Evolutionary conservation across 768 basidiomycete species (phyloP), one percentile per base, ranked within the genome.

Genomic region (Tricholomella constricta): DNA sequence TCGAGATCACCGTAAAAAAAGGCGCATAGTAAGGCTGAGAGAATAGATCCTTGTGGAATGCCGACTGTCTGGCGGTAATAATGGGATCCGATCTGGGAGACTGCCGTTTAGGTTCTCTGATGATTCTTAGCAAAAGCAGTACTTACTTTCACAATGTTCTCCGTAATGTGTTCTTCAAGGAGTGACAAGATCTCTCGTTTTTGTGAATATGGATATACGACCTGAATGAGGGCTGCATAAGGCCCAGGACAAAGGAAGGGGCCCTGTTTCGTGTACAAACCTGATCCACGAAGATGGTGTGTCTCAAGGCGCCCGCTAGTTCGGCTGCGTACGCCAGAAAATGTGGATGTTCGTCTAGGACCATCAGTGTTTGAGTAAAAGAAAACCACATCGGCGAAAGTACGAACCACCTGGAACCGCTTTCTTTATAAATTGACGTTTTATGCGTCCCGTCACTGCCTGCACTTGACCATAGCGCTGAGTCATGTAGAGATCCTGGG

Each of bases 1-100:
- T 98, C 97, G 54, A 99, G 76, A 63, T 96, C 88, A 6, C 93
- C 95, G 59, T 98, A 99, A 67, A 92, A 97, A 69, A 95, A 91
- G 1, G 90, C 89, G 66, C 97, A 99, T 1, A 99, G 72, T n/a
- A 98, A 65, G 0, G 89, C 81, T 6, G 94, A 97, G n/a, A 98
- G 72, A n/a, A 94, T 84, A 2, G 95, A 98, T 19, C 97, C 97
- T 69, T 99, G 97, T 1, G 97, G 96, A 20, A 99, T 99, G 2
- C 97, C 97, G 25, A 91, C 82, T n/a, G 80, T 82, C 68, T 99
- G 97, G 11, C 88, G 84, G 65, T 88, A 96, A 63, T 88, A 92
- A 36, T 80, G 70, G n/a, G 72, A 61, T 1, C 89, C 91, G 47
- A 97, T 94, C 93, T 96, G 58, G 14, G 29, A 22, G 34, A 27